A percentile compares a stretch with the other conserved stretches of the same genome.
These are phyloP conservation scores for Camelina neglecta DNA, from an alignment of 345 rosid genomes.

Conservation along the genomic window DNA sequence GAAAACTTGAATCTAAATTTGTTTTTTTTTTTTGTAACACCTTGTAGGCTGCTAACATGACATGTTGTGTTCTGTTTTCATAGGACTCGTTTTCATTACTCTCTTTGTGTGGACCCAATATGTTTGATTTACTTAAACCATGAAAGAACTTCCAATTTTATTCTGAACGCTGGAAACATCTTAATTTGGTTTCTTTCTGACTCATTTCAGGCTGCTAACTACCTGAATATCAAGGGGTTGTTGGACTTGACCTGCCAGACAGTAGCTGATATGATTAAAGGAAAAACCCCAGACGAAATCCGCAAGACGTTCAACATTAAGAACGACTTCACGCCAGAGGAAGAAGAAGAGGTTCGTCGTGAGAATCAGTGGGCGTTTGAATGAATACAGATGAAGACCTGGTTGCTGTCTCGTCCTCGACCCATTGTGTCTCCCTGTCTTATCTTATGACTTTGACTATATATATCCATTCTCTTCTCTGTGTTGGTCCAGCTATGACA, in stretches of 20 bases:
- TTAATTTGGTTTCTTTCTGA: neutral
- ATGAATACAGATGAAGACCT: slow-evolving; percentile 15
- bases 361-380: slow-evolving; percentile 80
- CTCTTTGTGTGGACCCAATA: neutral
- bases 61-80: neutral
- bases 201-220: slow-evolving; percentile 62
- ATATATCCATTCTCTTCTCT: slow-evolving; percentile 2
- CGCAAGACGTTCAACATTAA: slow-evolving; percentile 60
- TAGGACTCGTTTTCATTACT: neutral
- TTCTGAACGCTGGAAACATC: neutral
- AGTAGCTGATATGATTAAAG: slow-evolving; percentile 77
- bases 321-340: slow-evolving; percentile 69
- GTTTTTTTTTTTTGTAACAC: neutral
- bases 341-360: slow-evolving; percentile 67
- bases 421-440: slow-evolving; percentile 10
- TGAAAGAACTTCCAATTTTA: neutral
- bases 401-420: neutral
- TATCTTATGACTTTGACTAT: slow-evolving; percentile 13
- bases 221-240: slow-evolving; percentile 62
- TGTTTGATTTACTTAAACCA: neutral
- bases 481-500: neutral
- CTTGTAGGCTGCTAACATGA: neutral
- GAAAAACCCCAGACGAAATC: slow-evolving; percentile 68
- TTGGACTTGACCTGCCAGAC: slow-evolving; percentile 69
- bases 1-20: neutral